phyloP scores from a whole-genome alignment of 2,329 filamentous ascomycete species.

The Pseudogymnoascus sp. region DNA sequence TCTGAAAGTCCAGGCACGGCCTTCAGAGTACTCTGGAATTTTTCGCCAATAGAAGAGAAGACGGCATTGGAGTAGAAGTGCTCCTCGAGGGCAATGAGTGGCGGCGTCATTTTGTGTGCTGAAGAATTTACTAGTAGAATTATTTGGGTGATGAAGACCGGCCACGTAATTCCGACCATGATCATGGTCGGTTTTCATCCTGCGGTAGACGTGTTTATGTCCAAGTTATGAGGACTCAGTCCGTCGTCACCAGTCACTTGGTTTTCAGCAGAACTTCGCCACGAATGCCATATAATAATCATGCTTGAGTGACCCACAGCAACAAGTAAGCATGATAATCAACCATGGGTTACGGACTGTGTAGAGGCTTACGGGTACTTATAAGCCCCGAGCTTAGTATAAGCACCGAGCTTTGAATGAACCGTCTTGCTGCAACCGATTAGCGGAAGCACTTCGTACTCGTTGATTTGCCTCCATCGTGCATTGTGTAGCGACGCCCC shows the following conservation, averaged over 20 bases:
- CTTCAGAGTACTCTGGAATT: slow-evolving; percentile 19
- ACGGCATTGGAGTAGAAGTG: slow-evolving; percentile 20
- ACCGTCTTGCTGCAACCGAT: neutral
- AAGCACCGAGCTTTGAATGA: neutral
- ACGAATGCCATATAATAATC: neutral
- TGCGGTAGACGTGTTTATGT: neutral
- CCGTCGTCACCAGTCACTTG: neutral
- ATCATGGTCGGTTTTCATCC: neutral
- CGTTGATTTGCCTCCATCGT: neutral
- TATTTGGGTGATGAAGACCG: neutral
- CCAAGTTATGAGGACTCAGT: neutral
- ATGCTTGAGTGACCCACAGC: neutral
- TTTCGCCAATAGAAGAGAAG: slow-evolving; percentile 15
- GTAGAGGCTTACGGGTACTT: neutral
- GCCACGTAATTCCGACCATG: neutral
- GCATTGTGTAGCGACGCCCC: neutral
- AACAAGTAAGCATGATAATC: neutral
- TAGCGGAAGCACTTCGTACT: neutral
- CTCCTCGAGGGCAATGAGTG: slow-evolving; percentile 34
- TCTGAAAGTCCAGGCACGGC: neutral
- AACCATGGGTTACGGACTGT: neutral
- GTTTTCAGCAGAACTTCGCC: neutral
- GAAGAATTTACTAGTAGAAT: neutral
- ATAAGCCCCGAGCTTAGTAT: neutral
- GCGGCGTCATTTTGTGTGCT: slow-evolving; percentile 6